Base-by-base conservation (phyloP, 441 rosid species). In the Arabidopsis hybrid region DNA sequence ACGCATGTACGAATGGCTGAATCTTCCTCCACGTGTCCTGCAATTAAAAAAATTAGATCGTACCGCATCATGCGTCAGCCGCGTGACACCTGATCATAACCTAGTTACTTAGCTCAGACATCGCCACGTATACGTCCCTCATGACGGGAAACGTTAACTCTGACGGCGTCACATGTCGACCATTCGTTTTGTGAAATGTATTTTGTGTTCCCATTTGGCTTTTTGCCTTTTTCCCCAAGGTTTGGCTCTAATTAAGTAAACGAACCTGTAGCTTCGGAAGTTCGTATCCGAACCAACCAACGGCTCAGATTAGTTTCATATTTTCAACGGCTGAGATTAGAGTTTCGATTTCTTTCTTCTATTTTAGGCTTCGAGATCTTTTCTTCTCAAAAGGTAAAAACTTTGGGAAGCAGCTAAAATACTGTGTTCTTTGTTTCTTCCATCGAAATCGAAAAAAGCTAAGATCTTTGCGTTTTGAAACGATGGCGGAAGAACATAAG, bases 261-360 rank as follows among this genome's bases (percentile, higher is more conserved):
- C 80, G 67, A 74, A 34, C 74, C 73, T 81, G 2, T 3, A 43
- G 83, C 70, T 57, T 65, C 67, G 81, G 70, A 12, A 82, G 71
- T 57, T 65, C 65, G 81, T 63, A 8, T 14, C 38, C 80, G 69
- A 72, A 69, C 80, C 81, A 67, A 72, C 60, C 29, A 68, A 79
- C 85, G 85, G 84, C 12, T 52, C 10, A 51, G 83, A 86, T 86
- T 31, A 45, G 9, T 13, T 9, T 0, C 6, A 16, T n/a, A 0
- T 35, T 14, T 67, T 80, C 34, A 26, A 85, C 82, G 86, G 79
- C 12, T 2, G 36, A 70, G 83, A 81, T 75, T 77, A 3, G 16
- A 52, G 31, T 59, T 49, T 14, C 7, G 31, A 7, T 14, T 17
- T 14, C 9, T 8, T 49, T 51, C 65, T 17, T 55, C 71, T 73